These are phyloP conservation scores for Dentipellis sp. DNA, from an alignment of 768 basidiomycete species.

Conservation along the genomic window DNA sequence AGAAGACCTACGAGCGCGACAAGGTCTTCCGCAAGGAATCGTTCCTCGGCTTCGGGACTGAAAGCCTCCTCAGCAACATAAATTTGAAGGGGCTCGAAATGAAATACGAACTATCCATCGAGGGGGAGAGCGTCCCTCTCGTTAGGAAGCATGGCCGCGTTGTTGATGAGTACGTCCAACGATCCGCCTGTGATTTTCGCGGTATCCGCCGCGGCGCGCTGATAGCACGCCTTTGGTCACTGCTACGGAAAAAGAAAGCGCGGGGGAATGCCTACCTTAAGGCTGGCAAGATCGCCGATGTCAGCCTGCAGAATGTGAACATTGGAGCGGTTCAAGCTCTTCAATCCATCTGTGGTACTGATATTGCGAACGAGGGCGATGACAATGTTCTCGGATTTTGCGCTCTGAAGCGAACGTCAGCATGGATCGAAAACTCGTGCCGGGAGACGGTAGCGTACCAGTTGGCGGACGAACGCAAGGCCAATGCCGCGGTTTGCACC, in stretches of 20 bases:
- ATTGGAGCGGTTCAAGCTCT: not conserved
- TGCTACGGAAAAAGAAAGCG: not conserved
- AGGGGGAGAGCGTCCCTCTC: not conserved
- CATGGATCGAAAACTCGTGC: not conserved
- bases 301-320: not conserved
- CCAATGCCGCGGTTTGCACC: conserved; percentile 1
- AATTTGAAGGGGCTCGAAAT: not conserved
- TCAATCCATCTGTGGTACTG: not conserved
- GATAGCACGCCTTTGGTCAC: not conserved
- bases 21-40: not conserved
- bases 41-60: not conserved
- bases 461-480: conserved; percentile 18
- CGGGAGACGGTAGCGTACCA: conserved; percentile 4
- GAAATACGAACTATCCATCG: not conserved
- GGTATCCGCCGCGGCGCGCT: not conserved
- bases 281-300: not conserved
- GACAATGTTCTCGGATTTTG: not conserved
- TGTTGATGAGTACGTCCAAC: not conserved
- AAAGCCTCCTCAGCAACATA: not conserved
- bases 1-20: not conserved
- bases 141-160: not conserved
- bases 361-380: not conserved
- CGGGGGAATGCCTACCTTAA: not conserved
- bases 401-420: not conserved
- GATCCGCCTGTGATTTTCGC: not conserved